Evolutionary conservation across 768 basidiomycete genomes (phyloP), one percentile per base, ranked within the genome.

Genomic region (Crucibulum laeve): DNA sequence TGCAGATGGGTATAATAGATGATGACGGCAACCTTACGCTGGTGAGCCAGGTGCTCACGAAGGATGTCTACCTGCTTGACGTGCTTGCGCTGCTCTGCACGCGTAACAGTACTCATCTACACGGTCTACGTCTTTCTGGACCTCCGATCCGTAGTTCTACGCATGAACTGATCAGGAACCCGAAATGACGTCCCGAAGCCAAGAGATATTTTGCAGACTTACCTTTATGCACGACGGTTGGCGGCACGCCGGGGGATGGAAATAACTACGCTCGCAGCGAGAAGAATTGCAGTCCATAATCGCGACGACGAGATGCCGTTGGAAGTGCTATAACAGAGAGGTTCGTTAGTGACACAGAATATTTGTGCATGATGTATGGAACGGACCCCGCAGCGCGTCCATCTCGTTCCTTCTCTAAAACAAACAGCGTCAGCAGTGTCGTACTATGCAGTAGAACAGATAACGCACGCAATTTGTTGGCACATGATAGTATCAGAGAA

Each of bases 61-160:
- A 18, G n/a, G 19, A 17, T 50, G 48, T 42, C 41, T 48, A 42
- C 58, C 56, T 25, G 62, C 62, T 25, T 65, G 65, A 28, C 59
- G 62, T 33, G 68, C 66, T 42, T 67, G 64, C 1, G 84, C 82
- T 44, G 80, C 75, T 26, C 80, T 76, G 60, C 86, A 89, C 36
- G 77, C 75, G 53, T 74, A 80, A 59, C 86, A 89, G 46, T 68
- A 81, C 41, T 87, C 83, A 53, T 87, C 75, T 52, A 87, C 83
- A 32, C 67, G 69, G 63, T 88, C 86, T 46, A 86, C 59, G 54
- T 82, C 78, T 47, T 74, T 71, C 55, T 89, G 79, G 44, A 89
- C 73, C 47, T 88, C 86, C 2, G 67, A 57, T 4, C 80, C 86
- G 60, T 74, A 89, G 53, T 77, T 75, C 86, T 89, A 55, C 10